Evolutionary conservation across 306 rosid genomes (phyloP), one percentile per base, ranked within the genome.

Genomic region (Hippophae rhamnoides): DNA sequence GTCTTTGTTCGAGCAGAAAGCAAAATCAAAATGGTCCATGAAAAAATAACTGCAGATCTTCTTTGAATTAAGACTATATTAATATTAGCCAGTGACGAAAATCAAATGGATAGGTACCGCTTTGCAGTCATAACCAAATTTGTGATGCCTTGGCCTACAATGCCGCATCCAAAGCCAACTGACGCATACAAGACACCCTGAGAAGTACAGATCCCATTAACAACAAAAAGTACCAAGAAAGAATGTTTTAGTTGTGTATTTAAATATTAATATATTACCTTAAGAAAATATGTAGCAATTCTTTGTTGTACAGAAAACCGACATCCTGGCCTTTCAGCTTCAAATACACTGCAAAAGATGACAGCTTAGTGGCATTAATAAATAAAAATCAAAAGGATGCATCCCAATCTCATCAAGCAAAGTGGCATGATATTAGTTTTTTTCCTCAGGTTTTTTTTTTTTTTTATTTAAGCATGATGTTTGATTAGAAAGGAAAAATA

Each of bases 91-190:
- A 72, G 9, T 68, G 54, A 47, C 56, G 13, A 27, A 53, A 53
- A 52, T 56, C 27, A 5, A 38, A 66, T 25, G 74, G 64, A 52
- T 55, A 42, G 50, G 11, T 81, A 87, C 96, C 96, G 77, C 78
- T 92, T 92, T 41, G 84, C 89, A 62, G 77, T 92, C 99, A 92
- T 92, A 64, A 92, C 77, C 78, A 76, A 74, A 74, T 92, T 92
- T 69, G 95, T 95, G 64, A 92, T 81, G 72, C 99, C 99, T 77
- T 92, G 96, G 66, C 99, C 99, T 60, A 92, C 42, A 43, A 92
- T 79, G 55, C 99, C 99, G 74, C 99, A 92, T 67, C 81, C 96
- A 66, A 87, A 85, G 42, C 99, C 99, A 71, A 88, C 96, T 3
- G 80, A 66, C 59, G 92, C 99, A 73, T 87, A 92, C 70, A 85